A percentile compares a stretch with the other conserved stretches of the same genome.
Evolutionary conservation across 202 grass and related monocot genomes (phyloP).

Genomic region (Setaria italica): DNA sequence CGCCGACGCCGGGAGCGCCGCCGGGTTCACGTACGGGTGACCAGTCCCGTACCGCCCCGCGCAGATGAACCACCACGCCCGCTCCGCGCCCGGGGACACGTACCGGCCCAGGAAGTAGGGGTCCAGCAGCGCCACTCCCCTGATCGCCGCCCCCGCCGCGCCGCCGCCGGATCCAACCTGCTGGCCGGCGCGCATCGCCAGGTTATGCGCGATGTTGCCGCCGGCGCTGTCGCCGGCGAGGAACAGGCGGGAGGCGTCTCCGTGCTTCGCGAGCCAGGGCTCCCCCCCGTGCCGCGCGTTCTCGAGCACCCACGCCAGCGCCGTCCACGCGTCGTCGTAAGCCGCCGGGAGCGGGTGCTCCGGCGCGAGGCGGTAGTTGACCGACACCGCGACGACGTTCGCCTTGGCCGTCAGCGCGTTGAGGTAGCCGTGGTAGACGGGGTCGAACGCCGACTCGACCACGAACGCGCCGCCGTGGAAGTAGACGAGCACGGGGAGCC

Average conservation of each 20-base stretch:
- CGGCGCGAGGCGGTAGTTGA: slow-evolving; percentile 79
- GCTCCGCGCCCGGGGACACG: slow-evolving; percentile 28
- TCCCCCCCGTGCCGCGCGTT: slow-evolving; percentile 32
- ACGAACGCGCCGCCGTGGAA: slow-evolving; percentile 80
- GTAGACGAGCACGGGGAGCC: slow-evolving; percentile 67
- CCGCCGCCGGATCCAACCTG: background rate
- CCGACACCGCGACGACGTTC: slow-evolving; percentile 57
- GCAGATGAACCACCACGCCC: slow-evolving; percentile 75
- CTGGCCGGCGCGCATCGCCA: slow-evolving; percentile 53
- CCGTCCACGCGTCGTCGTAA: slow-evolving; percentile 73
- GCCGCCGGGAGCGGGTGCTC: slow-evolving; percentile 75
- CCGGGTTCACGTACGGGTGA: slow-evolving; percentile 70
- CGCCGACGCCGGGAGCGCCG: slow-evolving; percentile 33
- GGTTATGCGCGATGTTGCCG: slow-evolving; percentile 84
- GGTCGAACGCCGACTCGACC: slow-evolving; percentile 69
- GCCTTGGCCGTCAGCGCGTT: slow-evolving; percentile 55
- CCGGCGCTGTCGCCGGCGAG: slow-evolving; percentile 78
- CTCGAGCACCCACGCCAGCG: slow-evolving; percentile 53
- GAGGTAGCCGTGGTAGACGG: slow-evolving; percentile 65
- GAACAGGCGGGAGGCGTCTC: slow-evolving; percentile 61
- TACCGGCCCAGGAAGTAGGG: slow-evolving; percentile 65
- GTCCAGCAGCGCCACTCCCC: slow-evolving; percentile 68
- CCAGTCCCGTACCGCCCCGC: slow-evolving; percentile 63
- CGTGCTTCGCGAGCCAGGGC: slow-evolving; percentile 63
- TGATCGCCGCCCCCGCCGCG: slow-evolving; percentile 31